Evolutionary conservation across 805 yeast species (phyloP).

Genomic region (Candida mattraensis): DNA sequence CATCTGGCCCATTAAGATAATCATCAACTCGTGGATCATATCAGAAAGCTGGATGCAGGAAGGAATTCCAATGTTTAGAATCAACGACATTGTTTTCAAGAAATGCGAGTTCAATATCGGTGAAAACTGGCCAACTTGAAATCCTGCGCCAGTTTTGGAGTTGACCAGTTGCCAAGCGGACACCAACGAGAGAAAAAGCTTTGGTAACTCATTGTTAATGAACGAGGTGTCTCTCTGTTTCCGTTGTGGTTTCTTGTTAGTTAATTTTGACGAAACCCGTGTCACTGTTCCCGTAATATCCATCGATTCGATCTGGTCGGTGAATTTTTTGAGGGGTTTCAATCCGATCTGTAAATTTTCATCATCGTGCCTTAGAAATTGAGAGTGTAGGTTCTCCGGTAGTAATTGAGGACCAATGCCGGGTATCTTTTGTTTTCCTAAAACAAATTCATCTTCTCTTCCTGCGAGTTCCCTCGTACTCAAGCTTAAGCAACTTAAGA

Average conservation of each 20-base stretch:
- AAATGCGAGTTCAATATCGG: slow-evolving; percentile 57
- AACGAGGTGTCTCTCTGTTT: slow-evolving; percentile 30
- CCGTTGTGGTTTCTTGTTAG: background rate
- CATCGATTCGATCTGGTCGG: slow-evolving; percentile 20
- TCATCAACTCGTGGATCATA: slow-evolving; percentile 56
- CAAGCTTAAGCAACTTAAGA: slow-evolving; percentile 67
- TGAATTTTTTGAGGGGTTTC: slow-evolving; percentile 8
- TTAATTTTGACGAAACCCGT: slow-evolving; percentile 40
- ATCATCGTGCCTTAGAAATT: slow-evolving; percentile 33
- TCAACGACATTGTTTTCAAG: slow-evolving; percentile 55
- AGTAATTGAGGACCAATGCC: slow-evolving; percentile 35
- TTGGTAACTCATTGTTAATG: slow-evolving; percentile 40
- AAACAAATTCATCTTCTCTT: slow-evolving; percentile 48
- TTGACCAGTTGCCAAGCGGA: slow-evolving; percentile 43
- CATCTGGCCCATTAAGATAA: slow-evolving; percentile 25
- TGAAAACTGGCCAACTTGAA: slow-evolving; percentile 53
- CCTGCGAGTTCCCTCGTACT: slow-evolving; percentile 76
- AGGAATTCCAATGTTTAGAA: slow-evolving; percentile 60
- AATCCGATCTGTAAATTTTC: too few relatives aligned
- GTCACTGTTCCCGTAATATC: slow-evolving; percentile 40
- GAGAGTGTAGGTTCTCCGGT: slow-evolving; percentile 47
- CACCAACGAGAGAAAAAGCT: slow-evolving; percentile 55
- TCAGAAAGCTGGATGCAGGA: slow-evolving; percentile 47
- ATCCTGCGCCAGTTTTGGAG: slow-evolving; percentile 41
- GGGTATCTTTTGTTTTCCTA: slow-evolving; percentile 34